Evolutionary conservation across 805 yeast species (phyloP), one percentile per base, ranked within the genome.

Genomic region (Candida broadrunensis): DNA sequence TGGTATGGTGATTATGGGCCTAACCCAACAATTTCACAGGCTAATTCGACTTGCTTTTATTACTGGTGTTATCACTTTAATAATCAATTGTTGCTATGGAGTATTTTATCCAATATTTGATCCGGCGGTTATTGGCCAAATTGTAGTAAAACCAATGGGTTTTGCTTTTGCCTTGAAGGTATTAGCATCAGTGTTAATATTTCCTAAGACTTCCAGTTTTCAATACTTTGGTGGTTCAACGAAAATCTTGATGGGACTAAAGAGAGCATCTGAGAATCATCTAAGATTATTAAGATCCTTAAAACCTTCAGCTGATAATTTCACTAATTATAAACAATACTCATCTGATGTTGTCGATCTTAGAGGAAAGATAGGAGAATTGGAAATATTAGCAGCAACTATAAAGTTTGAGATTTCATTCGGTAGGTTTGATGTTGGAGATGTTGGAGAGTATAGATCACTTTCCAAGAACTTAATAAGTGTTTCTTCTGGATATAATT

Each of bases 171-270:
- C 56, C 12, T 30, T 58, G 27, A 53, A 51, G 23, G 42, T 59
- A 8, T 29, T 55, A 2, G 38, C 40, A 2, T 21, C 58, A 2
- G 27, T 50, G 2, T 20, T 63, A 8, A 43, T 63, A 2, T 63
- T 54, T 43, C 70, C 70, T 1, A 46, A 48, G 14, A 58, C 68
- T 3, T 48, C 69, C 5, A 52, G 46, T 35, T 50, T 16, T 35
- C 45, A 43, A 15, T 58, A 50, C 39, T 50, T 54, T 32, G 41
- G 41, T n/a, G 58, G 54, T 8, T 36, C 47, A n/a, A 32, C 41
- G 2, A 47, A 41, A 6, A 41, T 48, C 2, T 43, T 60, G 32
- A 40, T 40, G 23, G 42, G 41, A 2, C 39, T 59, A 8, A 36
- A 41, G 18, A 41, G 35, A 3, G 47, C 54, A 3, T 43, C 46